Percentiles rank a stretch among this genome's conserved stretches.
These are phyloP conservation scores for Fragilaria crotonensis DNA, from an alignment of 108 stramenopile species.

Conservation along the genomic window DNA sequence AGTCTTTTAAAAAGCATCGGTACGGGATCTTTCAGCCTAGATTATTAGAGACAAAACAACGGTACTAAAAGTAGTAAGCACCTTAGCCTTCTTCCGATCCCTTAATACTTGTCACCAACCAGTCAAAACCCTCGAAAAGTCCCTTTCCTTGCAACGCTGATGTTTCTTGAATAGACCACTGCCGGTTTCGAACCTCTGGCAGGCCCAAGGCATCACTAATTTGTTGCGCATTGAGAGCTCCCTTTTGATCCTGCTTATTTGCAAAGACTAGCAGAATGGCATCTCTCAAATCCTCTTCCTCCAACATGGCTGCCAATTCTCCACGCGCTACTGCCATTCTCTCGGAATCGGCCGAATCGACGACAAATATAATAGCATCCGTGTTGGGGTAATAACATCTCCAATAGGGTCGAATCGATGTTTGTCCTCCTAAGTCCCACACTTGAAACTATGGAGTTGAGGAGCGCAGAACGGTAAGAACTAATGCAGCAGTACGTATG, in stretches of 20 bases:
- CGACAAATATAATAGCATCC: conserved; percentile 99
- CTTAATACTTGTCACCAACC: conserved; percentile 95
- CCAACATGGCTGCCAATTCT: conserved; percentile 96
- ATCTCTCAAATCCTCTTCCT: conserved; percentile 96
- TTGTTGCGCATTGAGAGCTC: conserved; percentile 94
- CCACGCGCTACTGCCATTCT: conserved; percentile 92
- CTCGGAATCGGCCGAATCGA: conserved; percentile 95
- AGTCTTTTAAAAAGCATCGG: too few species aligned
- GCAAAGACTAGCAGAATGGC: conserved; percentile 97
- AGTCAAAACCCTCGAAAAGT: conserved; percentile 98
- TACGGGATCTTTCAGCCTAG: too few species aligned
- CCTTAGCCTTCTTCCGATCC: conserved; percentile 53
- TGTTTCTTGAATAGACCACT: conserved; percentile 99
- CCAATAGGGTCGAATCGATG: conserved; percentile 99
- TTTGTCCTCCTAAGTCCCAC: conserved; percentile 99
- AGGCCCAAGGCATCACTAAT: conserved; percentile 95
- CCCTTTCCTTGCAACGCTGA: conserved; percentile 97
- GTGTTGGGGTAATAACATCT: conserved; percentile 99
- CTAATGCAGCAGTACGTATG: too few species aligned
- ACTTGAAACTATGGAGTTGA: conserved; percentile 88
- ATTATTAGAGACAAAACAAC: too few species aligned
- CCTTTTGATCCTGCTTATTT: conserved; percentile 99
- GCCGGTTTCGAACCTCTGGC: conserved; percentile 92
- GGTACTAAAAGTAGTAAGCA: too few species aligned
- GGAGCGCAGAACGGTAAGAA: background rate